Base-by-base conservation (phyloP, 352 stramenopile species). In the Plasmopara viticola region DNA sequence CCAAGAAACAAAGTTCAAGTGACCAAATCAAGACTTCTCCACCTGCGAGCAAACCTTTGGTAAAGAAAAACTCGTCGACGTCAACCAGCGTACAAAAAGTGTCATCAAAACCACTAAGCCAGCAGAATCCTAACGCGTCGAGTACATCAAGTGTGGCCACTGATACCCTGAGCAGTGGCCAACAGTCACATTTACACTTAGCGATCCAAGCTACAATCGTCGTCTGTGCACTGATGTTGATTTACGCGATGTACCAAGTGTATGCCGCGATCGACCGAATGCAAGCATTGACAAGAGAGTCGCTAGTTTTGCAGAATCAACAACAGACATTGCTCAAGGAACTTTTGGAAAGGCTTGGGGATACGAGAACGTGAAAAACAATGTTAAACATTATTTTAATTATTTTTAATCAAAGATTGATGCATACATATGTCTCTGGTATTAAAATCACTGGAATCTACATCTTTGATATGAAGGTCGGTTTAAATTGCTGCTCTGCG, bases 201-300 rank as follows among this genome's bases (percentile, higher is more conserved):
- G 51, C 49, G 9, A 56, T 90, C 31, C 74, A 83, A 48, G 35
- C 70, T 10, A 63, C 70, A 9, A 67, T 68, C 17, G 43, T 86
- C 7, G 9, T 84, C 15, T 87, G 80, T 50, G 50, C 76, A 33
- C 35, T 90, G 18, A 39, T 93, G 41, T 84, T 90, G 54, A 55
- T 90, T 50, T 89, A 78, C 60, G 84, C 68, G 7, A 83, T 90
- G 58, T 72, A 80, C 44, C 75, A 70, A 2, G 71, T 90, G 29
- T 73, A 66, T 53, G 57, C 50, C 17, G 55, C 71, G 29, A 59
- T 90, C 38, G 64, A 86, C 20, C 62, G 88, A 48, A 88, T 90
- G 74, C 66, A 78, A 51, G 17, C 38, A 28, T 54, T 89, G 25
- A 79, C 79, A 9, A 64, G 62, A 37, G 76, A 90, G 45, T 60